Conservation (phyloP, 371 early-diverging fungal species). For the Mortierella sp. region DNA sequence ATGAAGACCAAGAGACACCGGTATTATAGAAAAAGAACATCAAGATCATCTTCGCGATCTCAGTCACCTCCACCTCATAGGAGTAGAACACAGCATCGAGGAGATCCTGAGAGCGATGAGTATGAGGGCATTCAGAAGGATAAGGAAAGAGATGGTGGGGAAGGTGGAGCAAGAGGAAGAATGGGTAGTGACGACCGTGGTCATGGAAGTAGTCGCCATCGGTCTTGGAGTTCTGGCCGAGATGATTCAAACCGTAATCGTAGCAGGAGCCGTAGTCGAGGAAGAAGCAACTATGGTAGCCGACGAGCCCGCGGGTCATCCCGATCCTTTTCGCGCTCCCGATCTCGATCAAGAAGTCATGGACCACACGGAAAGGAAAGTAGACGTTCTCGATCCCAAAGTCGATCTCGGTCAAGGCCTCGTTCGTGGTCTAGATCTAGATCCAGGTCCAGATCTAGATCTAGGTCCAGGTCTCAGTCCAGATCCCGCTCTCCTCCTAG, state of each 20-base stretch:
- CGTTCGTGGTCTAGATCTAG: slow-evolving; percentile 14
- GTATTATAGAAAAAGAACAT: background rate
- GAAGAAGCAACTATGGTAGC: background rate
- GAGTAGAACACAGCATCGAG: background rate
- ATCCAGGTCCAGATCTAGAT: slow-evolving; percentile 26
- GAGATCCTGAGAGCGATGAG: slow-evolving; percentile 10
- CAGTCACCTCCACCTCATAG: background rate
- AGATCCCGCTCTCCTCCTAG: slow-evolving; percentile 29
- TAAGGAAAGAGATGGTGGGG: slow-evolving; percentile 14
- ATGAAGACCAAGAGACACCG: slow-evolving; percentile 1
- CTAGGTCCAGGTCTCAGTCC: slow-evolving; percentile 23
- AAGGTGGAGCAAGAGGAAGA: slow-evolving; percentile 17
- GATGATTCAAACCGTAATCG: slow-evolving; percentile 7
- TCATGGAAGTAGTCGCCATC: slow-evolving; percentile 14
- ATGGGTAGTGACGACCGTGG: slow-evolving; percentile 9
- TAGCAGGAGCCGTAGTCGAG: slow-evolving; percentile 12
- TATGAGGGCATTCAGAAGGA: slow-evolving; percentile 6
- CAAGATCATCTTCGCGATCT: slow-evolving; percentile 9
- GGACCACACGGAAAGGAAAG: background rate
- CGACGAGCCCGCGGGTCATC: background rate
- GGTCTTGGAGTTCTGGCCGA: slow-evolving; percentile 13
- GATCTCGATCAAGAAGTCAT: background rate
- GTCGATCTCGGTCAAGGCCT: slow-evolving; percentile 1
- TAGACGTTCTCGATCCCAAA: background rate
- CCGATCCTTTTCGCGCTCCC: too few species aligned